phyloP scores from a whole-genome alignment of 306 rosid species.

The Pyrus communis region DNA sequence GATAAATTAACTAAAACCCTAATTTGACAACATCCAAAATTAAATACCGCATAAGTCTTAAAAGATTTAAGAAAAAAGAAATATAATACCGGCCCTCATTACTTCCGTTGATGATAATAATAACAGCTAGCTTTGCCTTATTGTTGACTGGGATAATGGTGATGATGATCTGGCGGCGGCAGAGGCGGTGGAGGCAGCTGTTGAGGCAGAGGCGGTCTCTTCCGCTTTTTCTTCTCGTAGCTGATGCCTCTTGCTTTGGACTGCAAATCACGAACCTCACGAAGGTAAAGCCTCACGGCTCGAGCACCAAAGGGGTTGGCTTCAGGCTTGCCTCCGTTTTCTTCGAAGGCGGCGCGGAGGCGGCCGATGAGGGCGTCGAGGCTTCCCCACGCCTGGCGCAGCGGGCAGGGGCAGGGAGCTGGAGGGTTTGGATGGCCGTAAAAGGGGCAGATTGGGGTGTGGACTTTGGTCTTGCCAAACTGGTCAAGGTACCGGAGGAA shows the following conservation, averaged over 20 bases:
- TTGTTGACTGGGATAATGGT: not conserved
- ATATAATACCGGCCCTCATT: not conserved
- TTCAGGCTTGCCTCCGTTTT: constrained; percentile 92
- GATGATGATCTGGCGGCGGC: constrained; percentile 44
- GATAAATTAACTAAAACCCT: constrained; percentile 8
- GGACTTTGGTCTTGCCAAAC: constrained; percentile 95
- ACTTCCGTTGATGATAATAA: not conserved
- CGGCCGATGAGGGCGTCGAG: constrained; percentile 96
- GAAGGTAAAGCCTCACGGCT: constrained; percentile 88
- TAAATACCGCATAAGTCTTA: not conserved
- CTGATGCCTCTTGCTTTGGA: constrained; percentile 98
- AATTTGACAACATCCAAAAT: constrained; percentile 3
- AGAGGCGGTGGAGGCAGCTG: constrained; percentile 6
- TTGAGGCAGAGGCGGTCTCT: constrained; percentile 44
- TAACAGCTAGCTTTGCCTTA: not conserved
- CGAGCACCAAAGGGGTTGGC: constrained; percentile 94
- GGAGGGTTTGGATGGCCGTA: constrained; percentile 95
- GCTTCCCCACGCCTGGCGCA: constrained; percentile 97
- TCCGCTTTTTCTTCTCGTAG: constrained; percentile 92
- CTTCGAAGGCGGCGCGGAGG: constrained; percentile 92
- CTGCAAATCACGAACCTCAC: constrained; percentile 95
- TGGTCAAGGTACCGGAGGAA: constrained; percentile 92
- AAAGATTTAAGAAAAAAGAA: not conserved
- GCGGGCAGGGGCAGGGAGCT: constrained; percentile 95
- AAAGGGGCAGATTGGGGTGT: constrained; percentile 85